These are phyloP conservation scores for Gnomoniopsis sp. DNA, from an alignment of 2,329 filamentous ascomycete species.

Conservation along the genomic window DNA sequence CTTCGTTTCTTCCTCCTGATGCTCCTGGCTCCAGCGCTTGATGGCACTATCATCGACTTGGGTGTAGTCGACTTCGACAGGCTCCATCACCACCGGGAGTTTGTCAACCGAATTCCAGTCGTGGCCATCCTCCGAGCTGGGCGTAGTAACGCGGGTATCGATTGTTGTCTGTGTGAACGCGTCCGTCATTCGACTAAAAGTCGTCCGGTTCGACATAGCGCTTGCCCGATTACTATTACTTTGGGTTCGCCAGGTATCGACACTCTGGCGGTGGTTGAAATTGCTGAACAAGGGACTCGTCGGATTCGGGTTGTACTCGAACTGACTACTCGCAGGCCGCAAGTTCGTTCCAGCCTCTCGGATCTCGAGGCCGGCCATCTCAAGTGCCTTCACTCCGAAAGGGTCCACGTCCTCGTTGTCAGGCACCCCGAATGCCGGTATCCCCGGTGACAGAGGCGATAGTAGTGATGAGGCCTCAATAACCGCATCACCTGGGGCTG, in stretches of 20 bases:
- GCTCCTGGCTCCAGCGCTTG: constrained; percentile 37
- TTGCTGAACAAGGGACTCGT: constrained; percentile 66
- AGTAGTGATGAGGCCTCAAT: constrained; percentile 41
- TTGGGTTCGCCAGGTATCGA: constrained; percentile 56
- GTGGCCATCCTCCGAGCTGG: constrained; percentile 41
- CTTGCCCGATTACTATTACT: constrained; percentile 67
- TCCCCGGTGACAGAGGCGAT: constrained; percentile 33
- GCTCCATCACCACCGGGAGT: constrained; percentile 35
- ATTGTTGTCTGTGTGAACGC: constrained; percentile 58
- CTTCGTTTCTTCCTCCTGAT: constrained; percentile 11
- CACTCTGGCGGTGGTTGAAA: constrained; percentile 59
- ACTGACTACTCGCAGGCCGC: constrained; percentile 72
- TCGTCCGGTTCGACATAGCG: constrained; percentile 68
- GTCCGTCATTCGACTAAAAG: constrained; percentile 68
- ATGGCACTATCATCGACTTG: constrained; percentile 53
- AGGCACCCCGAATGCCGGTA: constrained; percentile 70
- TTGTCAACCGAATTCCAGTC: constrained; percentile 39
- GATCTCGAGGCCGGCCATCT: constrained; percentile 85
- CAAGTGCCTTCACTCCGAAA: constrained; percentile 85
- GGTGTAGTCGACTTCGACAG: constrained; percentile 57
- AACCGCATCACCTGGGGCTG: constrained; percentile 72
- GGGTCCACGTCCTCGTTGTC: constrained; percentile 82
- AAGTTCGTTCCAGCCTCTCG: constrained; percentile 79
- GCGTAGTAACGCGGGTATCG: constrained; percentile 17
- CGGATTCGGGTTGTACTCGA: constrained; percentile 76